phyloP scores from a whole-genome alignment of 768 basidiomycete genomes.

The Paxillus involutus region DNA sequence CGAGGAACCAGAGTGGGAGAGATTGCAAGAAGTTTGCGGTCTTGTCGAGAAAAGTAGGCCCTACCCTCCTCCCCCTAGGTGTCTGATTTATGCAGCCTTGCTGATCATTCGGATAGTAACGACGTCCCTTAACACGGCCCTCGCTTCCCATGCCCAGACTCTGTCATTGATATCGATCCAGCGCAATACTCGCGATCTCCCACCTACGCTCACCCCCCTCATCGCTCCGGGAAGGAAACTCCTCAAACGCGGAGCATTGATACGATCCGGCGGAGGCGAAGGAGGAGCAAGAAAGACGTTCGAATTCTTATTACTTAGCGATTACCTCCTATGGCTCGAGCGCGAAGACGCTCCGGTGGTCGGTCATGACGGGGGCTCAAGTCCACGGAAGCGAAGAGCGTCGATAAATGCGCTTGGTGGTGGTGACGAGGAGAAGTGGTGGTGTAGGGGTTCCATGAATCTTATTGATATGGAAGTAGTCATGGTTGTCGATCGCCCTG shows the following conservation, averaged over 20 bases:
- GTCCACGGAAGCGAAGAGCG: constrained; percentile 13
- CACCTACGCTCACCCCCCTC: constrained; percentile 75
- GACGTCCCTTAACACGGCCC: constrained; percentile 71
- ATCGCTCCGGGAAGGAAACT: constrained; percentile 80
- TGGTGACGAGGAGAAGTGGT: constrained; percentile 66
- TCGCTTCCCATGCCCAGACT: constrained; percentile 76
- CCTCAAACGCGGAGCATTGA: constrained; percentile 62
- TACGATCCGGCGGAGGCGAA: constrained; percentile 52
- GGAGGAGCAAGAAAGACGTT: constrained; percentile 35
- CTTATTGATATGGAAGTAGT: constrained; percentile 80
- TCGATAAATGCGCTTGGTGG: constrained; percentile 24
- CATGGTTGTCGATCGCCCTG: constrained; percentile 37
- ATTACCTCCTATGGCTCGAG: constrained; percentile 77
- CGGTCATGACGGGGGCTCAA: constrained; percentile 17
- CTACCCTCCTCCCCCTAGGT: neutral
- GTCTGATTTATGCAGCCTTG: constrained; percentile 1
- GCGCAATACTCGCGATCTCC: constrained; percentile 70
- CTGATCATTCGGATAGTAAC: constrained; percentile 55
- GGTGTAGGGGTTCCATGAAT: constrained; percentile 66
- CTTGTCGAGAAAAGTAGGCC: constrained; percentile 77
- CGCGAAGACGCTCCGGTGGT: constrained; percentile 40
- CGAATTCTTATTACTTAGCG: constrained; percentile 83
- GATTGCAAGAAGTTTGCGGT: constrained; percentile 56
- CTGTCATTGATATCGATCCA: constrained; percentile 78
- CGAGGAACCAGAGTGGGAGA: constrained; percentile 66